Base-by-base conservation (phyloP, 2,329 filamentous ascomycete species). In the Reticulascus tulasneorum region DNA sequence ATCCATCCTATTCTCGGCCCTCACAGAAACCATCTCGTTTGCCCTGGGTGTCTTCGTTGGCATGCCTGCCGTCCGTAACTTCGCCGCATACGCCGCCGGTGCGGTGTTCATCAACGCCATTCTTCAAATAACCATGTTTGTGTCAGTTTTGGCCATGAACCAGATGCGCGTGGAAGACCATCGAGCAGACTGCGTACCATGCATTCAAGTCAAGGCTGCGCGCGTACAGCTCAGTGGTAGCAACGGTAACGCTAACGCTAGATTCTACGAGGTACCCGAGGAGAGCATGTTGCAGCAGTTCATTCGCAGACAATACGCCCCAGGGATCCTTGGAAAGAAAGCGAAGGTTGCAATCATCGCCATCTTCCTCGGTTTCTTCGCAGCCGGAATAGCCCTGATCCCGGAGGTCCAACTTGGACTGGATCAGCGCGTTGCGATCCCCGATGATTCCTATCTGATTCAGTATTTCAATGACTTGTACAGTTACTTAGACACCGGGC, bases 51-150 rank as follows among this genome's bases (percentile, higher is more conserved):
- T 88, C 26, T 91, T 93, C 43, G 94, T 96, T 7, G 90, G 90
- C 31, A 98, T 98, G 93, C 93, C 94, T 12, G 93, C 93, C 3
- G 94, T 98, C 27, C 81, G 89, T 45, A 98, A 98, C 62, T 98
- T 98, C 62, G 94, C 93, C 12, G 82, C 91, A 4, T 98, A 98
- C 56, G 93, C 93, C 10, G 90, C 93, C 3, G 93, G 93, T 33
- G 93, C 93, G 9, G 93, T 98, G 9, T 82, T 97, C 50, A 91
- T 98, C 71, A 98, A 98, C 56, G 94, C 94, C 1, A 59, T 97
- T n/a, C 69, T 98, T 6, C 93, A 98, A 59, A 84, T 97, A 48
- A 98, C 94, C 1, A 91, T 97, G 80, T 98, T 98, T 55, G 77
- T 96, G 24, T 91, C 94, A 1, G 84, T 97, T 4, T 73, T 98